Percentiles rank a stretch among this genome's conserved stretches.
phyloP scores from a whole-genome alignment of 108 stramenopile genomes.

The Epithemia pelagica region DNA sequence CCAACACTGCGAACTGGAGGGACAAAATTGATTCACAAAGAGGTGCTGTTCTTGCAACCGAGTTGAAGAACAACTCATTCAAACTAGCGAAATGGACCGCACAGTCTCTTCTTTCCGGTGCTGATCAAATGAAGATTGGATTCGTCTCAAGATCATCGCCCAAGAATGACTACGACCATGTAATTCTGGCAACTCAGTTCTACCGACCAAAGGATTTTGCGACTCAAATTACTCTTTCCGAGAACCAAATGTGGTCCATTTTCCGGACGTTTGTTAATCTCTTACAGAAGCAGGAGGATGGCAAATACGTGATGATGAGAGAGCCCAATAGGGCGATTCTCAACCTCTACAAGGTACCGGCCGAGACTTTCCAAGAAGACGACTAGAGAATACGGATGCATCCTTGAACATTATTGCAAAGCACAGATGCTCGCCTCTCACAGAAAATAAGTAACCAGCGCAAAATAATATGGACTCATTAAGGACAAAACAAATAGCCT shows the following conservation, averaged over 20 bases:
- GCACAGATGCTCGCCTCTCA: too few species aligned
- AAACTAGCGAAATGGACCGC: conserved; percentile 98
- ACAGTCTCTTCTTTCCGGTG: conserved; percentile 91
- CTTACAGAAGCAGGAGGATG: conserved; percentile 78
- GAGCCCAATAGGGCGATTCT: conserved; percentile 95
- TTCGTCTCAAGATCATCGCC: conserved; percentile 78
- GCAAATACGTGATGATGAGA: conserved; percentile 96
- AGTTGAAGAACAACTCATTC: conserved; percentile 97
- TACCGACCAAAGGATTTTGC: conserved; percentile 97
- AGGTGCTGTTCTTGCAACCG: conserved; percentile 94
- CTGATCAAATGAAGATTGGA: conserved; percentile 97
- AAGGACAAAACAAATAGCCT: too few species aligned
- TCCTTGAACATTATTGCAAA: neutral
- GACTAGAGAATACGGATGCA: conserved; percentile 21
- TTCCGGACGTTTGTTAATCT: conserved; percentile 92
- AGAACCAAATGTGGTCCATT: conserved; percentile 97
- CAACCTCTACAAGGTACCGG: conserved; percentile 89
- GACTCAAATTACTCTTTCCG: conserved; percentile 87
- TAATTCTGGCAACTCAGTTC: conserved; percentile 90
- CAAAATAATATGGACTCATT: too few species aligned
- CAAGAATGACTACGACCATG: conserved; percentile 89
- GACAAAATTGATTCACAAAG: conserved; percentile 92
- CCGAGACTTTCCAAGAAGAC: conserved; percentile 86
- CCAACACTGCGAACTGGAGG: conserved; percentile 48
- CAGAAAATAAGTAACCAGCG: too few species aligned